A percentile compares a stretch with the other conserved stretches of the same genome.
Evolutionary conservation across 2,329 filamentous ascomycete genomes (phyloP).

Genomic region (Macrophomina tecta): DNA sequence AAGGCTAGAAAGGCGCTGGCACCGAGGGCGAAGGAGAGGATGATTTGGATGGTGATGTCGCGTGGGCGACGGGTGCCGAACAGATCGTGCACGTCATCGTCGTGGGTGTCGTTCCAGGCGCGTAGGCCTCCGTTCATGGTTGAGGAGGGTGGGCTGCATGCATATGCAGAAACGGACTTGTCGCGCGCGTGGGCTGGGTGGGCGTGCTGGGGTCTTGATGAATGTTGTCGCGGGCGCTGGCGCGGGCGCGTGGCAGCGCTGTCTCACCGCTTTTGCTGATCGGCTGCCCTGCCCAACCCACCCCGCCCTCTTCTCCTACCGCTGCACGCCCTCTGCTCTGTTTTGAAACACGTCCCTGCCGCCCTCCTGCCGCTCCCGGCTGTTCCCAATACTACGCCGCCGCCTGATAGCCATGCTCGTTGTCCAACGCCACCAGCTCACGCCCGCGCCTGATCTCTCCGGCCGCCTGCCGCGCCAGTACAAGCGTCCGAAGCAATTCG

Average conservation of each 20-base stretch:
- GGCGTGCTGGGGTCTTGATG: not conserved
- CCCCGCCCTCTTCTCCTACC: not conserved
- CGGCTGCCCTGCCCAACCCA: not conserved
- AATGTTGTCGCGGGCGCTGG: slow-evolving; percentile 9
- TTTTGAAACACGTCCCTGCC: not conserved
- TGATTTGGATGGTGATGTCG: slow-evolving; percentile 66
- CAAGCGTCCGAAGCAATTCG: not conserved
- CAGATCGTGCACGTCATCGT: slow-evolving; percentile 34
- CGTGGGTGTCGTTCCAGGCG: slow-evolving; percentile 32
- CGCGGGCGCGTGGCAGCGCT: slow-evolving; percentile 14
- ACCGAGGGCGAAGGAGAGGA: slow-evolving; percentile 74
- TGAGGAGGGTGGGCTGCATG: slow-evolving; percentile 14
- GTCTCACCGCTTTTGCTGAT: slow-evolving; percentile 20
- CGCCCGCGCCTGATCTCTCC: not conserved
- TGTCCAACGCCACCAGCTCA: not conserved
- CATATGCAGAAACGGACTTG: slow-evolving; percentile 2
- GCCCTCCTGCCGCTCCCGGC: not conserved
- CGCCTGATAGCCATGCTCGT: not conserved
- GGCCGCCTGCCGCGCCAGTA: not conserved
- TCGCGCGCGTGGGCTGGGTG: not conserved
- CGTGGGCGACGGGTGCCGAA: slow-evolving; percentile 46
- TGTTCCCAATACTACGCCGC: not conserved
- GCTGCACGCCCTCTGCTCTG: not conserved
- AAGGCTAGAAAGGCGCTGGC: slow-evolving; percentile 75
- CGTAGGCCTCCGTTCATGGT: slow-evolving; percentile 32